Base-by-base conservation (phyloP, 2,329 filamentous ascomycete species). In the Myriosclerotinia scirpicola region DNA sequence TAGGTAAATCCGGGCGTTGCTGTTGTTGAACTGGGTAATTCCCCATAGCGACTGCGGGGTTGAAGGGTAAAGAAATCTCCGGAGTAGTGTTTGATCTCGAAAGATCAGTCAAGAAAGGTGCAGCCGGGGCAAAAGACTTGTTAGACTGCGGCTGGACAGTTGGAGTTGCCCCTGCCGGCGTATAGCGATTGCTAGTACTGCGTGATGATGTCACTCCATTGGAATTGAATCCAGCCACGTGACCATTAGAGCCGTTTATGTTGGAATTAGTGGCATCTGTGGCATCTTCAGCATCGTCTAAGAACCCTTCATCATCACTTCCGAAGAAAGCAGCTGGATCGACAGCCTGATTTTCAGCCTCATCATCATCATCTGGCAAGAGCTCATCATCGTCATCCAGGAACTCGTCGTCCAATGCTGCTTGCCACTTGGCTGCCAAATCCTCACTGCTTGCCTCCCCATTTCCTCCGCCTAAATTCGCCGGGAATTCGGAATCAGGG, bases 301-400 rank as follows among this genome's bases (percentile, higher is more conserved):
- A 80, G 68, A 97, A 90, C 0, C 92, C 93, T 74, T 93, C 90
- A 70, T 91, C 91, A 76, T 97, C 93, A 71, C 93, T 93, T 55
- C 90, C 87, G 70, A 93, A 88, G 71, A 94, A 87, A 1, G 84
- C 83, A 36, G 85, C 80, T 0, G 87, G 83, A 71, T 91, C 88
- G 22, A 90, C 74, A 64, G 82, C 82, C 53, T 82, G 80, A 5
- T 74, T 68, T 44, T 80, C 80, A 36, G 76, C 34, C 22, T 65
- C 61, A 17, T 73, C 75, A 17, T 73, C 75, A 42, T 91, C 87
- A 12, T 87, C 85, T 3, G 87, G 77, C 15, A 91, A 81, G 53
- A 88, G 83, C 34, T 82, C 82, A 34, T 88, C 87, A 58, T 87
- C 81, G 56, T 80, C 81, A 22, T 81, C 80, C 62, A 85, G 75